A percentile compares a stretch with the other conserved stretches of the same genome.
These are phyloP conservation scores for Tricholoma bakamatsutake DNA, from an alignment of 768 basidiomycete genomes.

Conservation along the genomic window DNA sequence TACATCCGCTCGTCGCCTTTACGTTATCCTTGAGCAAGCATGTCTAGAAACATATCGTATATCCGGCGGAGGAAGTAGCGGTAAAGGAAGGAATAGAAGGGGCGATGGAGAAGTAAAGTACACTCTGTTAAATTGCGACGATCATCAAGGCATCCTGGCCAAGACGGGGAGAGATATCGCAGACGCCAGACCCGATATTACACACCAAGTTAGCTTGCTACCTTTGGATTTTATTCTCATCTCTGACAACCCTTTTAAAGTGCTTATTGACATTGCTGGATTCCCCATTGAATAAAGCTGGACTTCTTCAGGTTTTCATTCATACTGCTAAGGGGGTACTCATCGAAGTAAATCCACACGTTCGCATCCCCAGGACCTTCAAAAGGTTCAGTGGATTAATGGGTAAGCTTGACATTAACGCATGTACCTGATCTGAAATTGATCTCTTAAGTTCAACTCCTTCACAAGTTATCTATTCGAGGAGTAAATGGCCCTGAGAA, in stretches of 20 bases:
- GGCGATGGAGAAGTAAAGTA: constrained; percentile 87
- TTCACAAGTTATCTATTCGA: constrained; percentile 92
- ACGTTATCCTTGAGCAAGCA: constrained; percentile 89
- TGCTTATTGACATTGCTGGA: constrained; percentile 94
- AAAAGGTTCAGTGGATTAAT: constrained; percentile 98
- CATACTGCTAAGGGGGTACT: constrained; percentile 95
- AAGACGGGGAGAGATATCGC: constrained; percentile 98
- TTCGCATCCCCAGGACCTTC: constrained; percentile 96
- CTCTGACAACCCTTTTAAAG: constrained; percentile 32
- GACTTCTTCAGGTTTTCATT: constrained; percentile 94
- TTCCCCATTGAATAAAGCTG: constrained; percentile 97
- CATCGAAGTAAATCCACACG: constrained; percentile 97
- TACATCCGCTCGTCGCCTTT: constrained; percentile 61
- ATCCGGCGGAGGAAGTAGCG: constrained; percentile 54
- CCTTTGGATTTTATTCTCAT: constrained; percentile 8
- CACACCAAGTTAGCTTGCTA: constrained; percentile 73
- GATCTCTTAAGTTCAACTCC: constrained; percentile 72
- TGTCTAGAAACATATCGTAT: constrained; percentile 95
- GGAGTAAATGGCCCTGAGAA: constrained; percentile 97
- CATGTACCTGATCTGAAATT: background rate
- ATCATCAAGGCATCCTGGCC: constrained; percentile 97
- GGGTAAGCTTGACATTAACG: constrained; percentile 50
- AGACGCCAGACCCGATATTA: constrained; percentile 98
- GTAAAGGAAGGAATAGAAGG: constrained; percentile 47
- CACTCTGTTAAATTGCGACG: constrained; percentile 95